These are phyloP conservation scores for Bolboschoenus planiculmis DNA, from an alignment of 176 grass and related monocot species.

Conservation along the genomic window DNA sequence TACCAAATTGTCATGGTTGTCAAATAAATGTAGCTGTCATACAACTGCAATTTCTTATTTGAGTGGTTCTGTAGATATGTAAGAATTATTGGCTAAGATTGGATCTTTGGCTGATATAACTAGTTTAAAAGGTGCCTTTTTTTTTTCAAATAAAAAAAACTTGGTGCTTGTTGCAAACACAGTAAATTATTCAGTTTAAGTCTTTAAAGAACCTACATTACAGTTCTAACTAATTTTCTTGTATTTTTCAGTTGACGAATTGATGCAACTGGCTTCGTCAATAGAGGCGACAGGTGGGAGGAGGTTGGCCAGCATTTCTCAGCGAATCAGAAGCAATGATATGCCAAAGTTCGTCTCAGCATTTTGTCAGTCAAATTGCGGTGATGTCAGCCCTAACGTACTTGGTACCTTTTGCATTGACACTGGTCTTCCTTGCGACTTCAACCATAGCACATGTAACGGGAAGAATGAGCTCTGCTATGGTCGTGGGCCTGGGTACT, in stretches of 20 bases:
- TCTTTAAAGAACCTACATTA: background rate
- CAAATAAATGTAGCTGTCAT: background rate
- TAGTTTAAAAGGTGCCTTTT: background rate
- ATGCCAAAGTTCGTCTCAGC: slow-evolving; percentile 81
- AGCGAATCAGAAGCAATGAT: slow-evolving; percentile 56
- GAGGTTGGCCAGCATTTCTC: slow-evolving; percentile 45
- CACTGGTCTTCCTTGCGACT: slow-evolving; percentile 84
- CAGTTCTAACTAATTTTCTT: background rate
- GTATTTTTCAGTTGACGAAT: slow-evolving; percentile 48
- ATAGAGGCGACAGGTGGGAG: slow-evolving; percentile 75
- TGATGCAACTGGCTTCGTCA: slow-evolving; percentile 64
- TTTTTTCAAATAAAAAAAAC: background rate
- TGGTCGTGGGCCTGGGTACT: slow-evolving; percentile 84
- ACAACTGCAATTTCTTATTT: background rate
- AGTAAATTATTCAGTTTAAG: background rate
- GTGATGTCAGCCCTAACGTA: slow-evolving; percentile 98
- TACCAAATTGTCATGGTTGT: background rate
- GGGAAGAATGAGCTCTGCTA: slow-evolving; percentile 99
- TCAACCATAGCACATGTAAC: slow-evolving; percentile 95
- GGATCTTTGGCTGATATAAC: background rate
- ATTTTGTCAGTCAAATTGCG: slow-evolving; percentile 97
- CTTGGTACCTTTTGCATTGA: slow-evolving; percentile 95
- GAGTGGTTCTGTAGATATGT: background rate
- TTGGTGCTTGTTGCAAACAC: background rate
- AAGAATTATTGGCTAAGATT: background rate